Base-by-base conservation (phyloP, 345 rosid genomes). In the Zanthoxylum bungeanum region DNA sequence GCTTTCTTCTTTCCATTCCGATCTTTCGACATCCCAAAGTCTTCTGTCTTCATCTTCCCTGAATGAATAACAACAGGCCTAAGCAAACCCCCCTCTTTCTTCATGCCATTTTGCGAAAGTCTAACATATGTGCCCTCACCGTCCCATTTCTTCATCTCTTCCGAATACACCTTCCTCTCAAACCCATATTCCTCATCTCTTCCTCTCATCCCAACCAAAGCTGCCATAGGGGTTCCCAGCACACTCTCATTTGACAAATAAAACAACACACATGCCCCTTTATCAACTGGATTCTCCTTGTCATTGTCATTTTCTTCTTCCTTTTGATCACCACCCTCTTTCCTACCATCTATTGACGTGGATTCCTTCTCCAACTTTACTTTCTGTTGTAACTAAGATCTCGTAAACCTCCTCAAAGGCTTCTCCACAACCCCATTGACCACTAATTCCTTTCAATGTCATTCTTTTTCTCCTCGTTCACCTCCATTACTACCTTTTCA, bases 241-340 rank as follows among this genome's bases (percentile, higher is more conserved):
- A 78, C 73, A 61, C 77, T 87, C 17, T 89, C 93, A 81, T 86
- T 89, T 0, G 96, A 90, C 89, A 96, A 80, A 4, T 92, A 88
- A 79, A 87, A 93, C 72, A 91, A 74, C 50, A 84, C 91, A 0
- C 95, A 96, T 0, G 97, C 98, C 78, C 98, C 99, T 58, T 84
- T 88, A 77, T 85, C 86, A 46, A 74, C 86, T 22, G 75, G 75
- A 76, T 82, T 88, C 76, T 82, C 87, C 37, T 77, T 80, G 27
- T 85, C 96, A 31, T 77, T 74, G 58, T 79, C 82, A 53, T 70
- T 77, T 52, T 63, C 78, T 12, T 8, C 72, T 68, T 16, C 21
- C 40, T 19, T 69, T 37, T 8, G 28, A 19, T 63, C 84, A 9
- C 58, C 65, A 21, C 79, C 78, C 66, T 78, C 75, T 64, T 80